Evolutionary conservation across 345 rosid genomes (phyloP).

Genomic region (Kernera saxatilis): DNA sequence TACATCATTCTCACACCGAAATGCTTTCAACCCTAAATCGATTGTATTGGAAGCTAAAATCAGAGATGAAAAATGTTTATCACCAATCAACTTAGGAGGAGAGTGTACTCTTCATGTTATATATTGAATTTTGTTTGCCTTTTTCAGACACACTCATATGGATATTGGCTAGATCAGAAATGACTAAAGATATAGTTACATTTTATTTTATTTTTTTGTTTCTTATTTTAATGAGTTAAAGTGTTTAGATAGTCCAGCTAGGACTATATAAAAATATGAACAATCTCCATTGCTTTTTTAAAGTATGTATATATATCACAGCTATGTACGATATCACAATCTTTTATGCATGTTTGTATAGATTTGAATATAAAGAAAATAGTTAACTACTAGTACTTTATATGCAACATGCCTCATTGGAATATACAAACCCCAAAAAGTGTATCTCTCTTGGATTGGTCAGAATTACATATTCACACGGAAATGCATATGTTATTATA

Average conservation of each 20-base stretch:
- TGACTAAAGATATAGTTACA: not conserved
- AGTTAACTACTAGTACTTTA: slow-evolving; percentile 1
- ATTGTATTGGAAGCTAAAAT: not conserved
- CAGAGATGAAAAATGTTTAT: not conserved
- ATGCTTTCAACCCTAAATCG: too few species aligned
- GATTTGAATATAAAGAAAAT: not conserved
- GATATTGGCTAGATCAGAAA: not conserved
- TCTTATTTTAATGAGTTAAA: slow-evolving; percentile 11
- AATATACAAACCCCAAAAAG: slow-evolving; percentile 11
- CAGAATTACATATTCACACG: slow-evolving; percentile 6
- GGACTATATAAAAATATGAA: slow-evolving; percentile 1
- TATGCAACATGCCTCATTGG: slow-evolving; percentile 33
- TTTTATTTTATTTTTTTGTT: not conserved
- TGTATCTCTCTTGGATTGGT: slow-evolving; percentile 1
- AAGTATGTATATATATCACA: slow-evolving; percentile 9
- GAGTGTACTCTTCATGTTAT: not conserved
- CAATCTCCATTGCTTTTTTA: not conserved
- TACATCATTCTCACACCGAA: too few species aligned
- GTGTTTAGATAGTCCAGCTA: slow-evolving; percentile 16
- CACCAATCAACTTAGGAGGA: not conserved
- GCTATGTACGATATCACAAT: slow-evolving; percentile 27
- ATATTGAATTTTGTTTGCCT: slow-evolving; percentile 10
- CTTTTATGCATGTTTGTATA: slow-evolving; percentile 14
- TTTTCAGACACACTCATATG: slow-evolving; percentile 15
- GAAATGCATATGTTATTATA: not conserved